Evolutionary conservation across 768 basidiomycete species (phyloP).

Genomic region (Auriculariales sp.): DNA sequence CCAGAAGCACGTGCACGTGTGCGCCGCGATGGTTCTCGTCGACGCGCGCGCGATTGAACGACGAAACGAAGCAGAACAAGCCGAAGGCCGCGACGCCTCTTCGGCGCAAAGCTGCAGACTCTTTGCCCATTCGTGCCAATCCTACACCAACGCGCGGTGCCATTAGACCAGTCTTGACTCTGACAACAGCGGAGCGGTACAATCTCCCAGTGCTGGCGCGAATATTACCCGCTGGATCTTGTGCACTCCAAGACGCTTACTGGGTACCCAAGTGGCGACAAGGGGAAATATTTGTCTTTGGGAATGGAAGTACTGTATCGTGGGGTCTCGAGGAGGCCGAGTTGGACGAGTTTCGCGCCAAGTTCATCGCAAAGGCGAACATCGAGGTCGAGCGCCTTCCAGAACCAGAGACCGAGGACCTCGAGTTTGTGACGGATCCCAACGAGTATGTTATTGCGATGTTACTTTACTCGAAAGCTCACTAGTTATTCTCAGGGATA

Average conservation of each 20-base stretch:
- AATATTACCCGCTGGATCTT: constrained; percentile 18
- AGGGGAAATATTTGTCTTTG: constrained; percentile 81
- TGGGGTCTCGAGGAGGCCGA: constrained; percentile 77
- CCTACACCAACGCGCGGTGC: constrained; percentile 74
- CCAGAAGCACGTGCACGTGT: no score
- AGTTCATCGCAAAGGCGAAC: constrained; percentile 36
- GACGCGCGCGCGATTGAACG: no score
- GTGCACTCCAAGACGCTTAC: constrained; percentile 46
- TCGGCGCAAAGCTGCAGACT: constrained; percentile 64
- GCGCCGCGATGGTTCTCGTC: no score
- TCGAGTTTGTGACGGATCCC: constrained; percentile 87
- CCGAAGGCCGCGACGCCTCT: no score
- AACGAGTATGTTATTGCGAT: constrained; percentile 44
- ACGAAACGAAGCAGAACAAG: no score
- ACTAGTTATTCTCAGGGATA: constrained; percentile 35
- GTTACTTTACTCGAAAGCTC: constrained; percentile 2
- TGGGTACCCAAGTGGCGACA: constrained; percentile 65
- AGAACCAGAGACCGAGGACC: constrained; percentile 72
- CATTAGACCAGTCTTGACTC: constrained; percentile 68
- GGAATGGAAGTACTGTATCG: constrained; percentile 77
- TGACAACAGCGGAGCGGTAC: constrained; percentile 79
- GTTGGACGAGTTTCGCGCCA: constrained; percentile 44
- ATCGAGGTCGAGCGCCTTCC: constrained; percentile 50
- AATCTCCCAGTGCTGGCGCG: constrained; percentile 50
- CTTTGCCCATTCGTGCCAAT: constrained; percentile 72